Base-by-base conservation (phyloP, 352 stramenopile genomes). In the Phytopythium boreale region DNA sequence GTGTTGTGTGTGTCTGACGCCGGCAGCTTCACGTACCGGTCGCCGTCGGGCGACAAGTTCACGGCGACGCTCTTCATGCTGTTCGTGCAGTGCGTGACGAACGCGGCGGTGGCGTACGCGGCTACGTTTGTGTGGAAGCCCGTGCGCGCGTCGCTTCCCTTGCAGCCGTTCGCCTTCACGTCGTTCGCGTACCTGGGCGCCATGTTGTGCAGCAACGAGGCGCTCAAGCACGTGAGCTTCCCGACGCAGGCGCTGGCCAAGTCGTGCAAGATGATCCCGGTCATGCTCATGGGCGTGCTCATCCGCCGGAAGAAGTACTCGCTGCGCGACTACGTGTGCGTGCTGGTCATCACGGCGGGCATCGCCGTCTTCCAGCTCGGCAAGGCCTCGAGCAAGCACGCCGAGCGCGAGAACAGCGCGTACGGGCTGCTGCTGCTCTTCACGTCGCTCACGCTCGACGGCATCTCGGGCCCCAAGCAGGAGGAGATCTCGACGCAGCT, bases 231-330 rank as follows among this genome's bases (percentile, higher is more conserved):
- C 77, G 87, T 99, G 68, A 96, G 83, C 67, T 99, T 99, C 80
- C 97, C 97, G 20, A 98, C 98, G 14, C 95, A 98, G 64, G 98
- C 97, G n/a, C 86, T 99, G 14, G 97, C 95, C 53, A 99, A 99
- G 77, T 98, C 86, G 71, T 98, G 96, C 73, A 99, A 99, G 76
- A 99, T 99, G 97, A 98, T 98, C 60, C 97, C 97, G 7, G 97
- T 99, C 53, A 97, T 97, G 91, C 68, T 97, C 69, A 97, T 97
- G 84, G 90, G 90, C 56, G 90, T 97, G 55, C 72, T 97, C 68
- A 93, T 97, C 62, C 86, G 89, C n/a, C 81, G 89, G 62, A 97
- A 97, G 66, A 90, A 93, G 55, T 97, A 97, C 74, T 88, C 82
- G 41, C 37, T 94, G 52, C 77, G 81, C 31, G 90, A 97, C 68